Evolutionary conservation across 2,329 filamentous ascomycete species (phyloP), one percentile per base, ranked within the genome.

Genomic region (Capronia epimyces): DNA sequence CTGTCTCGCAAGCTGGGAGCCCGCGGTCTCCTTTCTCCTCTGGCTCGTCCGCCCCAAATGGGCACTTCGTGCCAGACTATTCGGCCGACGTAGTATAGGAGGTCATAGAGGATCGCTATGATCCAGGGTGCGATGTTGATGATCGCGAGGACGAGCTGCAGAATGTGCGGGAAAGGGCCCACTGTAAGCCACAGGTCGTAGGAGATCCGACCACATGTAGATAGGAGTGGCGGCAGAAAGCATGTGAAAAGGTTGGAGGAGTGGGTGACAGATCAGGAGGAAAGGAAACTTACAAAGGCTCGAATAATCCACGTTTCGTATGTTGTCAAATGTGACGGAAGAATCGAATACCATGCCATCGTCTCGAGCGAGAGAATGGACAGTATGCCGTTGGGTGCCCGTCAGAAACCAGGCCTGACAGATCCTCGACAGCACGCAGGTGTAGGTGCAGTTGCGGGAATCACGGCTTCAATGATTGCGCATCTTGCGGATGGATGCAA

Each of bases 271-370:
- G 6, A 37, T 16, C n/a, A n/a, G n/a, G n/a, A n/a, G n/a, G n/a
- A n/a, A n/a, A n/a, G n/a, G n/a, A n/a, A n/a, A 65, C 79, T 63
- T 72, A 86, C 82, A 64, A 84, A 86, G 39, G 80, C 63, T 8
- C 80, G 74, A 40, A 77, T 76, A 50, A 80, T 70, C 81, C 81
- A 85, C 45, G 73, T 76, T 64, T 86, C 83, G 46, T 84, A 64
- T 32, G 72, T 70, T 36, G 71, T 75, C 47, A 84, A 71, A 50
- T 75, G 71, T 15, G 75, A 70, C 1, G 83, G 83, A 27, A 86
- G 75, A 52, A 86, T 76, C 1, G 82, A 85, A 57, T 82, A 80
- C 72, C 79, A 77, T 39, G 77, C 76, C 83, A 86, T 86, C 10
- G 5, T 20, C 37, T 41, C 16, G 18, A 41, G 20, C 37, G 37